Base-by-base conservation (phyloP, 1,139 yeast genomes). In the Zygoascus hellenicus region DNA sequence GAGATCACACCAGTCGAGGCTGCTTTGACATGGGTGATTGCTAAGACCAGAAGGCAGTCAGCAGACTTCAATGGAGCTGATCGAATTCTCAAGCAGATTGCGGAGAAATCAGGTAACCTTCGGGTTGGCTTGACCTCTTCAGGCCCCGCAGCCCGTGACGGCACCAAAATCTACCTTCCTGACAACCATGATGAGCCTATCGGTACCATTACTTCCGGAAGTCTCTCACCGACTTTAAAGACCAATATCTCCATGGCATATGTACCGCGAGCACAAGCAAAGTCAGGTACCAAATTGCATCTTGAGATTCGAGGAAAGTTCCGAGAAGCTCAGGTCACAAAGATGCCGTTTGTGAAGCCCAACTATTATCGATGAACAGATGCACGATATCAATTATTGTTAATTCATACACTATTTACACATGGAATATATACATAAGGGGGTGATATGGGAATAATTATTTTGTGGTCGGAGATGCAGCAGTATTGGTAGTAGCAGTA, bases 91-190 rank as follows among this genome's bases (percentile, higher is more conserved):
- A 69, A 72, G 9, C 96, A 90, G 66, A 65, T 92, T 49, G 76
- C 75, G 33, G 78, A 83, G 59, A 86, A 87, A 66, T 28, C 45
- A 2, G 43, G 46, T 11, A 65, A 74, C 3, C 78, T 86, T 57
- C 81, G 98, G 63, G 84, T 88, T 28, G 97, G 97, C 7, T 70
- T 81, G 55, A 66, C 72, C 14, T 78, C 85, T 13, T 77, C 75
- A 58, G 97, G 97, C 1, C 97, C 97, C 28, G 88, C 98, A 3
- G 96, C 97, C 41, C 81, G 98, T 67, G 82, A 83, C 28, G 89
- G 88, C n/a, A 74, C 80, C 55, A 80, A 78, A 59, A 76, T 92
- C 26, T 83, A 74, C 57, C 64, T 70, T 43, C 71, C 68, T n/a
- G 76, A 76, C 46, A 71, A 74, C 46, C 68, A 70, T 17, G 74